These are phyloP conservation scores for Penicillium herquei DNA, from an alignment of 495 filamentous ascomycete species.

Conservation along the genomic window DNA sequence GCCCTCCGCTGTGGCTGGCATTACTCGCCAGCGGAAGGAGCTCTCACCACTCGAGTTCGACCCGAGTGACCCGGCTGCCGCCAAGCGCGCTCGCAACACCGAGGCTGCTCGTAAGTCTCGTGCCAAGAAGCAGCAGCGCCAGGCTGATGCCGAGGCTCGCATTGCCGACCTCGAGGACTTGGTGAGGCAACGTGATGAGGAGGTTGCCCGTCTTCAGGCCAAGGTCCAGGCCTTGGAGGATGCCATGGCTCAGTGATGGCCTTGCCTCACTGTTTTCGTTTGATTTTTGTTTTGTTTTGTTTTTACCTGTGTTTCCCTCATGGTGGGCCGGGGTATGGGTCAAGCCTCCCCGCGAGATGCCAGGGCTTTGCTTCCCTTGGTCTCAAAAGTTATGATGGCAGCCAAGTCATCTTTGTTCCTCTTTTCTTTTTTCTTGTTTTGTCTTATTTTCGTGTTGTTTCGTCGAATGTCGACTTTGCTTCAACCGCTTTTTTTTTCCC, in stretches of 20 bases:
- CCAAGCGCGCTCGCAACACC: conserved; percentile 95
- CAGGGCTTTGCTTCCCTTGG: conserved; percentile 15
- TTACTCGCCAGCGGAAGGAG: conserved; percentile 73
- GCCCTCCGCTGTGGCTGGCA: conserved; percentile 69
- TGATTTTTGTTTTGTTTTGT: conserved; percentile 12
- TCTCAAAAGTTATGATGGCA: conserved; percentile 22
- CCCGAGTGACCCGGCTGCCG: conserved; percentile 66
- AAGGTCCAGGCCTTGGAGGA: conserved; percentile 15
- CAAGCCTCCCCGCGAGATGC: conserved; percentile 30
- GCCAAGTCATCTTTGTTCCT: too few relatives aligned
- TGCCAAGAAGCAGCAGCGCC: conserved; percentile 70
- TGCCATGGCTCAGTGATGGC: neutral
- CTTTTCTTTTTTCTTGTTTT: conserved; percentile 18
- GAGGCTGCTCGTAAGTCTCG: conserved; percentile 94
- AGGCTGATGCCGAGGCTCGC: conserved; percentile 58
- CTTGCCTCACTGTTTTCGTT: conserved; percentile 9
- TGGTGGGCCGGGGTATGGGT: conserved; percentile 33
- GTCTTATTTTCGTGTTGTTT: conserved; percentile 14
- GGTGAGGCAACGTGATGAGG: conserved; percentile 56
- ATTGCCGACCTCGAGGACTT: conserved; percentile 52
- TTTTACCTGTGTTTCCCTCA: conserved; percentile 5
- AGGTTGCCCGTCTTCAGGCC: conserved; percentile 49
- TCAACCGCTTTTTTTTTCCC: conserved; percentile 11
- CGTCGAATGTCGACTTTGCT: too few relatives aligned
- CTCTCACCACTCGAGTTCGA: conserved; percentile 67